Evolutionary conservation across 2,329 filamentous ascomycete species (phyloP).

Genomic region (Metarhizium guizhouense): DNA sequence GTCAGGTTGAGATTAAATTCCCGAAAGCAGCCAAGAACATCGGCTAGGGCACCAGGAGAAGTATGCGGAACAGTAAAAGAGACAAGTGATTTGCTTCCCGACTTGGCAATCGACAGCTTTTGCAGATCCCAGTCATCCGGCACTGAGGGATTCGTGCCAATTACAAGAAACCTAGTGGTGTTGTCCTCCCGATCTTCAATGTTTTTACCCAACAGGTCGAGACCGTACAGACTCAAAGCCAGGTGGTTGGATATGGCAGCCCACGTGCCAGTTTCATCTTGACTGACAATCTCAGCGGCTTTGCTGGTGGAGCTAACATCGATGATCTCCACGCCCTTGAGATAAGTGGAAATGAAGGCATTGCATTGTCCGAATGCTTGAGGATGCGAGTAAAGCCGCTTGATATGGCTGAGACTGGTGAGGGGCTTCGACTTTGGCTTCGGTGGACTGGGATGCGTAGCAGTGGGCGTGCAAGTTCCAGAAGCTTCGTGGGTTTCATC

Average conservation of each 20-base stretch:
- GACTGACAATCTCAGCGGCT: slow-evolving; percentile 68
- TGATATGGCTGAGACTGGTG: slow-evolving; percentile 50
- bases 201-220: slow-evolving; percentile 59
- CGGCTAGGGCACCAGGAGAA: slow-evolving; percentile 72
- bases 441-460: slow-evolving; percentile 31
- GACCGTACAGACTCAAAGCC: slow-evolving; percentile 57
- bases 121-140: slow-evolving; percentile 17
- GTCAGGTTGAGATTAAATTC: slow-evolving; percentile 69
- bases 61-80: slow-evolving; percentile 76
- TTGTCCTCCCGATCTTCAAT: slow-evolving; percentile 72
- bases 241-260: slow-evolving; percentile 73
- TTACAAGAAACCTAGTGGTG: slow-evolving; percentile 68
- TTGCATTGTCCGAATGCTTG: slow-evolving; percentile 93
- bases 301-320: slow-evolving; percentile 81
- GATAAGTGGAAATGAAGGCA: slow-evolving; percentile 58
- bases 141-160: slow-evolving; percentile 31
- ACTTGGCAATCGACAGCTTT: slow-evolving; percentile 15
- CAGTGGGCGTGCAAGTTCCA: slow-evolving; percentile 42
- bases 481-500: slow-evolving; percentile 25
- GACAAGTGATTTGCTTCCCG: slow-evolving; percentile 60
- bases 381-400: slow-evolving; percentile 81
- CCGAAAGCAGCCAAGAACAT: slow-evolving; percentile 72
- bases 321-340: slow-evolving; percentile 67
- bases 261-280: slow-evolving; percentile 46
- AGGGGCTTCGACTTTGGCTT: slow-evolving; percentile 39